Evolutionary conservation across 1,139 yeast species (phyloP).

Genomic region (Debaryomycetaceae sp.): DNA sequence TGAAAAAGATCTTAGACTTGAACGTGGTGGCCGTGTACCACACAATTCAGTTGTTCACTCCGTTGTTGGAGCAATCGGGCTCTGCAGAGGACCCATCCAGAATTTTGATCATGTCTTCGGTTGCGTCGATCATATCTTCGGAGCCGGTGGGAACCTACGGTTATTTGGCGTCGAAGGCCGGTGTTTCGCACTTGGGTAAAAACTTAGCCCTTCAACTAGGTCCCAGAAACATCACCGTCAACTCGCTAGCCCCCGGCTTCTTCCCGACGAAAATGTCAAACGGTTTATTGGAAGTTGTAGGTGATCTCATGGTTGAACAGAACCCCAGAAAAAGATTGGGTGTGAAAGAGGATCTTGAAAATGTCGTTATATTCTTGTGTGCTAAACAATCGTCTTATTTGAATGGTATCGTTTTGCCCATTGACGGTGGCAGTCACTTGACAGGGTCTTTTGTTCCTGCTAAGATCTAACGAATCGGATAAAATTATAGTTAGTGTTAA

Average conservation of each 20-base stretch:
- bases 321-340: constrained; percentile 73
- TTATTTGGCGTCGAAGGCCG: constrained; percentile 74
- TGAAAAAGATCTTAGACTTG: constrained; percentile 61
- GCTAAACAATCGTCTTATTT: constrained; percentile 59
- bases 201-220: constrained; percentile 62
- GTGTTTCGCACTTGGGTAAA: constrained; percentile 68
- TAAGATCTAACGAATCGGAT: constrained; percentile 9
- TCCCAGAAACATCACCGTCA: constrained; percentile 63
- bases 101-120: constrained; percentile 65
- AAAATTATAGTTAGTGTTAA: no score
- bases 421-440: constrained; percentile 64
- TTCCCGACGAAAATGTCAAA: constrained; percentile 76
- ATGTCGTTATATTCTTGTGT: constrained; percentile 56
- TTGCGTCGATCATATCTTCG: constrained; percentile 43
- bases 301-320: constrained; percentile 42
- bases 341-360: constrained; percentile 55
- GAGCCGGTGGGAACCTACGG: constrained; percentile 62
- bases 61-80: constrained; percentile 55
- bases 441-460: constrained; percentile 18
- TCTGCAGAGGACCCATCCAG: constrained; percentile 61
- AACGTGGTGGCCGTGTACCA: constrained; percentile 72
- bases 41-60: constrained; percentile 60
- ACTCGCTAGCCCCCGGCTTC: constrained; percentile 74
- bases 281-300: constrained; percentile 56
- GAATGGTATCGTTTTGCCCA: constrained; percentile 69